Base-by-base conservation (phyloP, 129 eudicot genomes). In the Tagetes erecta region DNA sequence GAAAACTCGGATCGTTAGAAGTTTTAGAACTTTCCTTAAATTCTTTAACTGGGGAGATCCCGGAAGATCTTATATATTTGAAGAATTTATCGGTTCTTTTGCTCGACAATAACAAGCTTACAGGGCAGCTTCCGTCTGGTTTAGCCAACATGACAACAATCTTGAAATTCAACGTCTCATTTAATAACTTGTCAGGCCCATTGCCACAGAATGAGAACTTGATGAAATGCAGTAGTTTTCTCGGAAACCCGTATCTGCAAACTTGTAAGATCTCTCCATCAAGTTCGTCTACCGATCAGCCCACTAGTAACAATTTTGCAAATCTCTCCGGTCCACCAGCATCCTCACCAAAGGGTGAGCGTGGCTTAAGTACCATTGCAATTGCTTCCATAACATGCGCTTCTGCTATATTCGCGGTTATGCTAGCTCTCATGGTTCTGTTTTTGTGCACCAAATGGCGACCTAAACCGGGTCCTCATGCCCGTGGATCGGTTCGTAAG, bases 351-450 rank as follows among this genome's bases (percentile, higher is more conserved):
- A 64, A 70, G 27, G 46, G 86, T 0, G 78, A 64, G 10, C 37
- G 60, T 34, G 74, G 82, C 14, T 80, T 90, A 71, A 84, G 64
- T 36, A 84, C 96, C 1, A 84, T 93, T 8, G 96, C 84, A 69
- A 93, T 93, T 12, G 98, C 96, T 33, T 86, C 98, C 13, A 83
- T 93, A 66, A 86, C 86, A 1, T 93, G 85, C 33, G 92, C 96
- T 8, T 84, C 95, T 8, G 91, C 89, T 31, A 93, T 93, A 58
- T 81, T 93, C 4, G 76, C 89, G 13, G 96, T 93, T 49, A 84
- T 93, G 52, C 35, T 93, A 49, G 92, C 87, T 52, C 96, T 93
- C n/a, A 64, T 86, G 20, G 75, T 90, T 78, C 91, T 93, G 38
- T 90, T 87, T 76, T 68, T 88, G n/a, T 93, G 88, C 73, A 90